phyloP scores from a whole-genome alignment of 371 early-diverging fungal genomes.

The Mortierella sp. region DNA sequence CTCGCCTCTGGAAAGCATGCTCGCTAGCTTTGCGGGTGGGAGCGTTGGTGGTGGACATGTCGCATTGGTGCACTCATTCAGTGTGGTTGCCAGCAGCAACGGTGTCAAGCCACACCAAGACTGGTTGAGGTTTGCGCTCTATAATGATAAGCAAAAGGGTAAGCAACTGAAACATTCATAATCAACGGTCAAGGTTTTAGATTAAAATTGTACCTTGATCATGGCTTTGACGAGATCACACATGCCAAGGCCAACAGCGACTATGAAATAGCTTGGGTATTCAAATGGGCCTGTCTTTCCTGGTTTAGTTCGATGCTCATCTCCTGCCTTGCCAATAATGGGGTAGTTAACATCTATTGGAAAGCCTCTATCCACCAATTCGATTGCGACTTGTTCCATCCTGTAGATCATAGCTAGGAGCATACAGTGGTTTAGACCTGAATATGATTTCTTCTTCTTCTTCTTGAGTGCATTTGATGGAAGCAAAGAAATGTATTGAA shows the following conservation, averaged over 20 bases:
- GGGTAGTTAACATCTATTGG: conserved; percentile 58
- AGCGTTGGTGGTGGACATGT: conserved; percentile 55
- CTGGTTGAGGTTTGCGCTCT: conserved; percentile 59
- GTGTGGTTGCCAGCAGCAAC: conserved; percentile 41
- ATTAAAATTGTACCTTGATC: conserved; percentile 51
- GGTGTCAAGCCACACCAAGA: conserved; percentile 61
- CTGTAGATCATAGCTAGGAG: conserved; percentile 57
- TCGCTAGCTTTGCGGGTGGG: conserved; percentile 50
- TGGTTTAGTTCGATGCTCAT: conserved; percentile 43
- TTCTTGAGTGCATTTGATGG: conserved; percentile 49
- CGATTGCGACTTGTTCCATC: conserved; percentile 59
- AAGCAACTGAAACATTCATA: not conserved
- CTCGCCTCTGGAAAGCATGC: conserved; percentile 46
- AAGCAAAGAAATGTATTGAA: conserved; percentile 52
- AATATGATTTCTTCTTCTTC: conserved; percentile 55
- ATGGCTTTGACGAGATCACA: conserved; percentile 52
- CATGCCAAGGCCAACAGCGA: conserved; percentile 58
- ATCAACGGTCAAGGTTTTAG: not conserved
- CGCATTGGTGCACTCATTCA: conserved; percentile 56
- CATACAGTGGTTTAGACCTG: conserved; percentile 55
- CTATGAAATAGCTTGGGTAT: conserved; percentile 59
- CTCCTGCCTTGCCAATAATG: conserved; percentile 47
- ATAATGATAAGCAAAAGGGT: not conserved
- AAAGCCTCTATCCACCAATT: conserved; percentile 57
- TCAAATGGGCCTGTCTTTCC: conserved; percentile 54